Base-by-base conservation (phyloP, 164 flowering plant genomes). In the Liriodendron chinense region DNA sequence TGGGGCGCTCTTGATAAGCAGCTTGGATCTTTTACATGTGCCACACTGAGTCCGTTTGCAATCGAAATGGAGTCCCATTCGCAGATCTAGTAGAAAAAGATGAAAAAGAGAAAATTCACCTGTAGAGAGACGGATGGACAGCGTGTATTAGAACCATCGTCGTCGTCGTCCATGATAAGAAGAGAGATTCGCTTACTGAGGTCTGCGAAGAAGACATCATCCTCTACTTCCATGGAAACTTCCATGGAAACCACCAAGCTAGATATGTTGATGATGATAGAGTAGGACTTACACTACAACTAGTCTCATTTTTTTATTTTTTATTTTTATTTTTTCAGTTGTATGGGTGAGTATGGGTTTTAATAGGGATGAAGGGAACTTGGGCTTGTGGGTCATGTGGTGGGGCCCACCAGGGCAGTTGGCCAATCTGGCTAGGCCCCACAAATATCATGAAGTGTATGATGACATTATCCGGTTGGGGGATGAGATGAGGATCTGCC, bases 121-220 rank as follows among this genome's bases (percentile, higher is more conserved):
- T 92, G 94, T 65, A 85, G 81, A 78, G 90, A 84, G 76, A 84
- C 83, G 3, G 94, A 77, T 25, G 94, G 89, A 70, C 67, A 84
- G 23, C 1, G 53, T 8, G 18, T 2, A 26, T 75, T 77, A 0
- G 86, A 80, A 71, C 76, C 85, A 1, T 89, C 85, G 2, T 89
- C 87, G 1, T 81, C 83, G 34, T 92, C 98, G 47, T 94, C 98
- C 92, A 85, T 88, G 80, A 94, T 86, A 6, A 94, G 85, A 61
- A 92, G 92, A 34, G 97, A 84, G 56, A 94, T 91, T 74, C 84
- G 91, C 80, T 80, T 86, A 85, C 88, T 92, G 47, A 94, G 77
- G 79, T 94, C 97, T 71, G 93, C 93, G 80, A 85, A 94, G 80
- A 89, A 89, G 71, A 87, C 78, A 79, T 92, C 98, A 80, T 94